Evolutionary conservation across 495 filamentous ascomycete species (phyloP), one percentile per base, ranked within the genome.

Genomic region (Neurospora sp.): DNA sequence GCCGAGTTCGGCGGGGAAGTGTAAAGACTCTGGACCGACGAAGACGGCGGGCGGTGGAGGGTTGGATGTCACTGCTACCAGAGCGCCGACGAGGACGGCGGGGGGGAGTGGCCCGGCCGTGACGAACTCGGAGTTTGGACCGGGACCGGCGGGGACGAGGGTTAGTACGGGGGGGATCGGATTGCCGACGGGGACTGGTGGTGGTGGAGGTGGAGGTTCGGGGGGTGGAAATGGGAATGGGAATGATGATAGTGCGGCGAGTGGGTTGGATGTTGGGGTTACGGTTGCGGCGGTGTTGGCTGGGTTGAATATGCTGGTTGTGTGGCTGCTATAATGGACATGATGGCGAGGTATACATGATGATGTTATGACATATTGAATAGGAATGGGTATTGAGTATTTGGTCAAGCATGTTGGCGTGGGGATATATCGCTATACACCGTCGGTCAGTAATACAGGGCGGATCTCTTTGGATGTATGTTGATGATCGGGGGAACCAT

Each of bases 101-200:
- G 73, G 72, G 2, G 76, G 76, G 0, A 13, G 21, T 4, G 72
- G 62, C 1, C 76, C 73, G 36, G 24, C 15, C 0, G 54, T 62
- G 5, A 75, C 76, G 38, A 70, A 21, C 4, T 39, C 72, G 5
- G 74, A n/a, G 0, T n/a, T 70, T 15, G 76, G 76, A 21, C 76
- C 76, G 5, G 76, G 76, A 10, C 76, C 76, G 38, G 76, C 71
- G 13, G 74, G 72, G 54, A 36, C 69, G 15, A 72, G 66, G 71
- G 43, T 54, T 28, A 54, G 59, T 40, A 69, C 38, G 0, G 39
- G 28, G 0, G 71, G 71, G 0, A 17, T 66, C 17, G 54, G 54
- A 0, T 19, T 66, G 54, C 54, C 54, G 54, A 66, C 54, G 28
- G 24, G 13, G 6, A 66, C 54, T 9, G 13, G 24, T 28, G 28